Base-by-base conservation (phyloP, 2,329 filamentous ascomycete genomes). In the Teratosphaeriaceae sp. region DNA sequence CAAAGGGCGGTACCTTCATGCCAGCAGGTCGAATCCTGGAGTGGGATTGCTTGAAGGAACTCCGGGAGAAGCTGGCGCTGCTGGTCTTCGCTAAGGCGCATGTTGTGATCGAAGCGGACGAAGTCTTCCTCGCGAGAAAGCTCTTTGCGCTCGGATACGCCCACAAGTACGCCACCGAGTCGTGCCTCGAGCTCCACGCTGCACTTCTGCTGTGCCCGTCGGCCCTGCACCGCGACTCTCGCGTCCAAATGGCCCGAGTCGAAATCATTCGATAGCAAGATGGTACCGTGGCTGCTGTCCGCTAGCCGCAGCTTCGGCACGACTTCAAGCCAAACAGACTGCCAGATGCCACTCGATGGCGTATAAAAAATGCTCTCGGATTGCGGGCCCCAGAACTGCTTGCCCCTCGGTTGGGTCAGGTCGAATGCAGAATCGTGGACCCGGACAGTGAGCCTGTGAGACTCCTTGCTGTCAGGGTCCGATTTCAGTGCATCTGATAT, bases 321-420 rank as follows among this genome's bases (percentile, higher is more conserved):
- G 30, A 69, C 68, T 50, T 81, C 78, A 2, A 87, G 65, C 82
- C 82, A 87, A 0, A 86, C 82, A 15, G 73, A 74, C 57, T 85
- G 82, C 83, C 83, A 87, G 49, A 87, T 85, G 4, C 83, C 83
- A 24, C 79, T 82, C 57, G 82, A 86, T 0, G 83, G 78, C 0
- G 78, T 79, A 58, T 86, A 86, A 60, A 83, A 86, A 46, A 86
- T 86, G 52, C 72, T 75, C 57, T 81, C 76, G 0, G 78, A 75
- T 58, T 78, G 69, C 7, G 58, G 52, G 15, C 48, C 56, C 78
- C 78, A 81, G 54, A 80, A 80, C 60, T 85, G 81, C 59, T 85
- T 85, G 0, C 81, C 81, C 23, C 81, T 69, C 1, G 78, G 81
- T 58, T 84, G 80, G 0, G 75, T 73, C 6, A 83, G 63, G 46